Conservation (phyloP, 1,284 basidiomycete genomes). For the Cerioporus squamosus region DNA sequence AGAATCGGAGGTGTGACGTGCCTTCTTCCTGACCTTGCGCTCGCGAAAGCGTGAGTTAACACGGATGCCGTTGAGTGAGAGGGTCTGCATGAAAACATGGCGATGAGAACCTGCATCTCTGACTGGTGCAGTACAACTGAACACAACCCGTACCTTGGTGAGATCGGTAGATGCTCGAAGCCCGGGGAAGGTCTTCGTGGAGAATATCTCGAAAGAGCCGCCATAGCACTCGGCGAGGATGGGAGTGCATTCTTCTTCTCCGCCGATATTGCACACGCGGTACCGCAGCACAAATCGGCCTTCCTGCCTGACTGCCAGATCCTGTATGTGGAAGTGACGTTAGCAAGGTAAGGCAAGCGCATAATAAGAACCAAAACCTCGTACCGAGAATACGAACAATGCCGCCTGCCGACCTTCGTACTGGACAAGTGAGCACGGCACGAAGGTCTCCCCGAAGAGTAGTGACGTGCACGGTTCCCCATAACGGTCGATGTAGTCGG, state of each 20-base stretch:
- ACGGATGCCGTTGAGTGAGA: background rate
- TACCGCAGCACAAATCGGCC: constrained; percentile 33
- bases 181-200: constrained; percentile 79
- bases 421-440: constrained; percentile 65
- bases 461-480: constrained; percentile 46
- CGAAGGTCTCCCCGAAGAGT: constrained; percentile 68
- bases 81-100: background rate
- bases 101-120: background rate
- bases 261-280: constrained; percentile 31
- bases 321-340: background rate
- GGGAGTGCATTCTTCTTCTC: constrained; percentile 38
- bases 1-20: background rate
- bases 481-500: background rate
- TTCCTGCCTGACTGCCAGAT: constrained; percentile 33
- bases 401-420: constrained; percentile 61
- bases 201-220: constrained; percentile 65
- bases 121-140: background rate
- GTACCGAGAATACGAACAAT: constrained; percentile 76
- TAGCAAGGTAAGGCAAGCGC: no score
- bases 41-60: constrained; percentile 4
- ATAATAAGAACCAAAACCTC: constrained; percentile 19
- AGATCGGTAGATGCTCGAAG: constrained; percentile 69
- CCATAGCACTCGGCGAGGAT: constrained; percentile 65
- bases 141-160: constrained; percentile 55
- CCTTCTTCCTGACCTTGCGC: background rate